These are phyloP conservation scores for Amanita pseudoporphyria DNA, from an alignment of 768 basidiomycete genomes.

Conservation along the genomic window DNA sequence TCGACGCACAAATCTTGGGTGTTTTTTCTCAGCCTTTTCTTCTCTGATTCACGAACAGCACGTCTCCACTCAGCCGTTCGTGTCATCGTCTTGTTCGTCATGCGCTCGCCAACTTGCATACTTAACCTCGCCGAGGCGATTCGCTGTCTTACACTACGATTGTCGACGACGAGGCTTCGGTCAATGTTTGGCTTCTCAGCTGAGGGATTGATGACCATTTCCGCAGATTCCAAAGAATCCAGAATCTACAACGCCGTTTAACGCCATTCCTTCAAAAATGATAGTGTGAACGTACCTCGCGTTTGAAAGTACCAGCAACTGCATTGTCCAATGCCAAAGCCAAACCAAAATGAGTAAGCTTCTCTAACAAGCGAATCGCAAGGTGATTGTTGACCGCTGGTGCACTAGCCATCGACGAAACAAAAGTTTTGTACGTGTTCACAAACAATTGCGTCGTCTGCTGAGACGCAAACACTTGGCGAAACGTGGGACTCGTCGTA, in stretches of 20 bases:
- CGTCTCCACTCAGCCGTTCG: constrained; percentile 68
- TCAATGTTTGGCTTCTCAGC: constrained; percentile 42
- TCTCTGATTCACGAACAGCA: constrained; percentile 57
- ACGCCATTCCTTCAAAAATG: neutral
- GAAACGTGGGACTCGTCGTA: constrained; percentile 52
- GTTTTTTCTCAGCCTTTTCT: constrained; percentile 61
- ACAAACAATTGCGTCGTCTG: constrained; percentile 60
- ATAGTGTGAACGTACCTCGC: constrained; percentile 40
- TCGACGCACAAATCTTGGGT: constrained; percentile 59
- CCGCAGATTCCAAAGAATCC: constrained; percentile 45
- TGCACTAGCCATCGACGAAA: constrained; percentile 28
- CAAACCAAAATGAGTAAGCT: constrained; percentile 59
- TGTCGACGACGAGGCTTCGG: constrained; percentile 38
- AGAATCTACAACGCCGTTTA: constrained; percentile 33
- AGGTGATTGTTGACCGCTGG: constrained; percentile 31
- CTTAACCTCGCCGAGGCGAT: constrained; percentile 50
- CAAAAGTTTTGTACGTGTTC: constrained; percentile 51
- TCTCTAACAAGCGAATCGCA: constrained; percentile 49
- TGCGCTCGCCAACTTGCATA: constrained; percentile 52
- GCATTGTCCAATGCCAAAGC: constrained; percentile 57
- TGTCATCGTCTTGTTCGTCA: constrained; percentile 50
- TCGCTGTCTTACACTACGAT: constrained; percentile 41
- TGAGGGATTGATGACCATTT: constrained; percentile 40
- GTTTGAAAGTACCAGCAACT: constrained; percentile 57
- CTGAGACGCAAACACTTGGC: constrained; percentile 65